These are phyloP conservation scores for Gossypium davidsonii DNA, from an alignment of 441 rosid genomes.

Conservation along the genomic window DNA sequence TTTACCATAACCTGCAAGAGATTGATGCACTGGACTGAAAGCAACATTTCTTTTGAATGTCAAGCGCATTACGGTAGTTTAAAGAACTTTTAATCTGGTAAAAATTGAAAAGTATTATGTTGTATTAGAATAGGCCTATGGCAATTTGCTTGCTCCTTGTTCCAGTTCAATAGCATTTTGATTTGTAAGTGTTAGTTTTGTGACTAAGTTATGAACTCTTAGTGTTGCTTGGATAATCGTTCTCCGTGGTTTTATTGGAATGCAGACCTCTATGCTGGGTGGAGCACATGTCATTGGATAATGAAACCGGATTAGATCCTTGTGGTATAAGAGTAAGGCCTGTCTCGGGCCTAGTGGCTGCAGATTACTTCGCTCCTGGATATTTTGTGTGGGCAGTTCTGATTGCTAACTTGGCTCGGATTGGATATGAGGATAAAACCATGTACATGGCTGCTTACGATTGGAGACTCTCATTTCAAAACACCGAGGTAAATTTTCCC, in stretches of 20 bases:
- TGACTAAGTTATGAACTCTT: slow-evolving; percentile 5
- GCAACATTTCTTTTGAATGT: background rate
- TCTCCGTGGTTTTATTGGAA: slow-evolving; percentile 13
- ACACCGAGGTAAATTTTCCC: slow-evolving; percentile 64
- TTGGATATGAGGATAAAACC: slow-evolving; percentile 93
- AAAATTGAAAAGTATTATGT: background rate
- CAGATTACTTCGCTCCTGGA: slow-evolving; percentile 94
- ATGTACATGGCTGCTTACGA: slow-evolving; percentile 97
- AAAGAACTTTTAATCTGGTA: background rate
- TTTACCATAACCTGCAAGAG: background rate
- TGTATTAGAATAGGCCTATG: slow-evolving; percentile 2
- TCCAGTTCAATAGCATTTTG: background rate
- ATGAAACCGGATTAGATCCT: slow-evolving; percentile 94
- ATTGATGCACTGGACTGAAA: background rate
- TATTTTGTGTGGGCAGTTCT: slow-evolving; percentile 98
- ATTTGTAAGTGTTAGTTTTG: background rate
- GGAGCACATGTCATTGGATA: slow-evolving; percentile 92
- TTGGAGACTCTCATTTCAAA: slow-evolving; percentile 94
- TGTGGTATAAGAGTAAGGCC: slow-evolving; percentile 74
- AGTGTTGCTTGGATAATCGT: background rate
- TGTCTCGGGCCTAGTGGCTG: slow-evolving; percentile 93
- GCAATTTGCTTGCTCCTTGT: background rate
- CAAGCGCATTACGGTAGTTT: background rate
- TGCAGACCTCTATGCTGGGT: slow-evolving; percentile 96
- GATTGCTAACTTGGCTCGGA: slow-evolving; percentile 85